Evolutionary conservation across 306 rosid genomes (phyloP), one percentile per base, ranked within the genome.

Genomic region (Lupinus albus): DNA sequence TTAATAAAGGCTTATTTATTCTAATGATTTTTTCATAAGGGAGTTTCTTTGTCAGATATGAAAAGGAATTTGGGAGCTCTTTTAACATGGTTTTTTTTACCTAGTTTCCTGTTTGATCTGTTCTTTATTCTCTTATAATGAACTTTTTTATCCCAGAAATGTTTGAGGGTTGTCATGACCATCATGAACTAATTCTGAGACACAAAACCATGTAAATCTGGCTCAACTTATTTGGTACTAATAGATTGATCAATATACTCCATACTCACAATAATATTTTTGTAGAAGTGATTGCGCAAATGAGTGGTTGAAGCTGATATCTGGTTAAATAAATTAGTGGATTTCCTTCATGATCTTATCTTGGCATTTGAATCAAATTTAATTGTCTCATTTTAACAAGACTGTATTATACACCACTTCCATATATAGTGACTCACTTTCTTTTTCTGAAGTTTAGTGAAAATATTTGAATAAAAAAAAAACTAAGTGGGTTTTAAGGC

Each of bases 291-390:
- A 28, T 25, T 52, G 45, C 62, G 11, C 14, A n/a, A 46, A n/a
- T 49, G 77, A 35, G 45, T 67, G 49, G 12, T 38, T 52, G 52
- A 67, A 56, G 30, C 36, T 53, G 58, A 36, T 58, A 20, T 61
- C 72, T 53, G 21, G 20, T 45, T 58, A 47, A 36, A 21, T 47
- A 5, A 52, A 41, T 20, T 54, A 35, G 36, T 5, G 17, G 33
- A 15, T 62, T 16, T 14, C 25, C 4, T 12, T 42, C 14, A 21
- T 7, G 53, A 61, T 61, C 35, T 76, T 14, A 44, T 8, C 11
- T 41, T 48, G 59, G 48, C 50, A 79, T 68, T 74, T 74, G 18
- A 10, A 12, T 64, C 7, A 54, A 69, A 42, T 47, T 39, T 59
- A 58, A 11, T 60, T 18, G 55, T 53, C 46, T 58, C 12, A 41